Conservation (phyloP, 306 rosid genomes). For the Crotalaria pallida region DNA sequence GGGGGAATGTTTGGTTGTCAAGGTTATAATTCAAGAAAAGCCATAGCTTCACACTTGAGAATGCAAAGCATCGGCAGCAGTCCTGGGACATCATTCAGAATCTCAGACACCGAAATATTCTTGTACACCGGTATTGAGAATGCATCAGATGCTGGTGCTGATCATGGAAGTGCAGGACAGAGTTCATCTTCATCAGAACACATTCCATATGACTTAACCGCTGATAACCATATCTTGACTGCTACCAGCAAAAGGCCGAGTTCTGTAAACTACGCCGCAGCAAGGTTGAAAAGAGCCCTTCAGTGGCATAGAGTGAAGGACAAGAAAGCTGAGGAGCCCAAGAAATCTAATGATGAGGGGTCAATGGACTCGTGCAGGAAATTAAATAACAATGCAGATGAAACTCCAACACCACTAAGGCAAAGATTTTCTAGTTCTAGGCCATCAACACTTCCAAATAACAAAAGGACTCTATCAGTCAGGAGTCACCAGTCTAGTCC, state of each 20-base stretch:
- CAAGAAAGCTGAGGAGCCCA: slow-evolving; percentile 36
- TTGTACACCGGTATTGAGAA: slow-evolving; percentile 74
- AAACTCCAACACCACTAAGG: slow-evolving; percentile 68
- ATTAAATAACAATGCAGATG: slow-evolving; percentile 41
- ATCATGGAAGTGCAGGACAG: slow-evolving; percentile 35
- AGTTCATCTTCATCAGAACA: slow-evolving; percentile 55
- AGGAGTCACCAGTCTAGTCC: slow-evolving; percentile 93
- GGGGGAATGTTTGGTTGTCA: slow-evolving; percentile 82
- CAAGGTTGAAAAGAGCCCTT: slow-evolving; percentile 55
- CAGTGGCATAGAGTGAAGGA: slow-evolving; percentile 62
- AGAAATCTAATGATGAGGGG: slow-evolving; percentile 37
- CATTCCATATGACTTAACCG: slow-evolving; percentile 28
- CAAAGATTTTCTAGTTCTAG: slow-evolving; percentile 68
- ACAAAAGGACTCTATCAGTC: slow-evolving; percentile 84
- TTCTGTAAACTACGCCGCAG: slow-evolving; percentile 66
- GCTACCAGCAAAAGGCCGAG: slow-evolving; percentile 43
- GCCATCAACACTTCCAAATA: slow-evolving; percentile 49
- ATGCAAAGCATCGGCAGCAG: slow-evolving; percentile 73
- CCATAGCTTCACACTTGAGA: slow-evolving; percentile 76
- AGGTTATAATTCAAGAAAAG: slow-evolving; percentile 68
- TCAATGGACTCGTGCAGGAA: slow-evolving; percentile 50
- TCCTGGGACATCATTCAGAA: slow-evolving; percentile 80
- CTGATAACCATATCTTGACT: slow-evolving; percentile 30
- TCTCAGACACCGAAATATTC: slow-evolving; percentile 78
- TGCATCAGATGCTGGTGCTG: slow-evolving; percentile 37